Conservation (phyloP, 163 green algal species). For the Chloroidium sp. region DNA sequence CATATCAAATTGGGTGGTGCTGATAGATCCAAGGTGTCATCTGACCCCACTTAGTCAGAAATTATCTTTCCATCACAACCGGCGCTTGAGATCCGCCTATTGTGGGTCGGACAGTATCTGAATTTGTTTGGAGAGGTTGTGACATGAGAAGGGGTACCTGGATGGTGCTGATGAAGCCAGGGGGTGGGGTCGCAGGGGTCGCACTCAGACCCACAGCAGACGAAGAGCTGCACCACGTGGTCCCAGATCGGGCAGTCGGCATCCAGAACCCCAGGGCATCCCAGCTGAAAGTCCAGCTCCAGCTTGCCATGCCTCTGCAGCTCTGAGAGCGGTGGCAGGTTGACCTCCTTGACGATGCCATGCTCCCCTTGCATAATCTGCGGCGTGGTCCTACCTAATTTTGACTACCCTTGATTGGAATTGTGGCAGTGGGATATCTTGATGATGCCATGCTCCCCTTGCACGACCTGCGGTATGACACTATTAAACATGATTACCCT, state of each 20-base stretch:
- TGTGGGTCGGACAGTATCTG: no score
- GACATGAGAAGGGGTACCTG: not conserved
- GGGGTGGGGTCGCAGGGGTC: slow-evolving; percentile 26
- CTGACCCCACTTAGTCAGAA: no score
- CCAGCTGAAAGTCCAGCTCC: slow-evolving; percentile 33
- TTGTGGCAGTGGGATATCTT: not conserved
- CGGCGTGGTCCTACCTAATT: not conserved
- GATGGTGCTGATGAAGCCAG: slow-evolving; percentile 15
- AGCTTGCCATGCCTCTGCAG: slow-evolving; percentile 14
- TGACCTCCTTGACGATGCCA: slow-evolving; percentile 7
- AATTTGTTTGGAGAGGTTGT: no score
- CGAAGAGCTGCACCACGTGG: slow-evolving; percentile 51
- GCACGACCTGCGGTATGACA: not conserved
- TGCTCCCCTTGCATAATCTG: slow-evolving; percentile 17
- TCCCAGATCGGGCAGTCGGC: slow-evolving; percentile 43
- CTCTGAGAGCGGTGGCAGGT: slow-evolving; percentile 8
- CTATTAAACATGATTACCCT: not conserved
- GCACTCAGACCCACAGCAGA: slow-evolving; percentile 33
- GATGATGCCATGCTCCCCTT: not conserved
- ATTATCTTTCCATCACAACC: no score
- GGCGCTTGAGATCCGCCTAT: no score
- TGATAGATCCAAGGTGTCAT: no score
- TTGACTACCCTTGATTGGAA: not conserved
- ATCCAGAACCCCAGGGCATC: slow-evolving; percentile 23
- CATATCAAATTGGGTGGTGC: no score